Conservation (phyloP, 2,329 filamentous ascomycete genomes). For the Leptodontidium sp. region DNA sequence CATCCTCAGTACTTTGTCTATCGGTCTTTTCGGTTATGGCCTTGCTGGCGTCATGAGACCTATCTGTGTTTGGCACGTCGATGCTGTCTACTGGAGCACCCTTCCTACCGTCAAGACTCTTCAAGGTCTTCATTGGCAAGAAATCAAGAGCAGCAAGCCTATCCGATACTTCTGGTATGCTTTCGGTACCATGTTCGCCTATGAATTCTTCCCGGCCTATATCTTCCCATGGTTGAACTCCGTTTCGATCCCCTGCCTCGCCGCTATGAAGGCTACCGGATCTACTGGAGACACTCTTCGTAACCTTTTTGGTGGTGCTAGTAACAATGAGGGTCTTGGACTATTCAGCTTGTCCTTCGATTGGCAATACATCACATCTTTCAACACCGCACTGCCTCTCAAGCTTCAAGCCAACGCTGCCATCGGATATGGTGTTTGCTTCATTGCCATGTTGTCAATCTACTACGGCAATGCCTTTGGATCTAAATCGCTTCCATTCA, state of each 20-base stretch:
- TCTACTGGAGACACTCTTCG: constrained; percentile 54
- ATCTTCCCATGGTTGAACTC: constrained; percentile 55
- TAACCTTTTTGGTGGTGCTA: constrained; percentile 57
- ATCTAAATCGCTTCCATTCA: constrained; percentile 52
- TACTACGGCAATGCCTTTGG: constrained; percentile 55
- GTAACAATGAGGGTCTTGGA: constrained; percentile 55
- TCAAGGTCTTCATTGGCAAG: constrained; percentile 51
- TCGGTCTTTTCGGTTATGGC: constrained; percentile 58
- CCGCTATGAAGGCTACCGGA: constrained; percentile 54
- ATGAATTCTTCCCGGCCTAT: constrained; percentile 58
- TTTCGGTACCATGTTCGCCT: constrained; percentile 53
- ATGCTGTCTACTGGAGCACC: constrained; percentile 56
- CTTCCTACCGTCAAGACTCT: constrained; percentile 51
- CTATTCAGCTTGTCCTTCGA: constrained; percentile 53
- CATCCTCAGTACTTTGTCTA: constrained; percentile 57
- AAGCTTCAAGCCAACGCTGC: constrained; percentile 57
- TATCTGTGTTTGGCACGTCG: constrained; percentile 56
- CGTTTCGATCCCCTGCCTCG: constrained; percentile 55
- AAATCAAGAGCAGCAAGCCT: constrained; percentile 49
- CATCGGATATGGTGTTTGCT: constrained; percentile 57
- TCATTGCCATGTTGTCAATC: constrained; percentile 55
- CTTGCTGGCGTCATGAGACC: constrained; percentile 57
- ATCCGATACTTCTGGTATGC: constrained; percentile 53
- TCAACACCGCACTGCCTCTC: constrained; percentile 60
- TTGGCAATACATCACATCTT: constrained; percentile 61